A percentile compares a stretch with the other conserved stretches of the same genome.
phyloP scores from a whole-genome alignment of 176 grass and related monocot genomes.

The Oryza meyeriana region DNA sequence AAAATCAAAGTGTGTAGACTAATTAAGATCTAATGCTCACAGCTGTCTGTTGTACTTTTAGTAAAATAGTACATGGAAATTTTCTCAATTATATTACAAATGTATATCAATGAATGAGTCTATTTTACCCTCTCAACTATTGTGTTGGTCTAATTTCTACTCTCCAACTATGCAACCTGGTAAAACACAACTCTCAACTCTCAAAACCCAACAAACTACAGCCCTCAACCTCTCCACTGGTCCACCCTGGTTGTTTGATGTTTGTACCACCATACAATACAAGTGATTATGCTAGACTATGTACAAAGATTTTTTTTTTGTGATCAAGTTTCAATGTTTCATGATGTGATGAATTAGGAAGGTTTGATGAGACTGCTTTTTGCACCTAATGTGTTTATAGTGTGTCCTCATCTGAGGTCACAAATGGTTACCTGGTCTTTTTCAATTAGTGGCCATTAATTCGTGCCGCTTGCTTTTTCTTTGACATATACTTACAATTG shows the following conservation, averaged over 20 bases:
- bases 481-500: slow-evolving; percentile 12
- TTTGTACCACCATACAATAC: not conserved
- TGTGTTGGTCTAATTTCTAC: not conserved
- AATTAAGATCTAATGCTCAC: not conserved
- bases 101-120: not conserved
- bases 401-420: not conserved
- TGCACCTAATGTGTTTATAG: not conserved
- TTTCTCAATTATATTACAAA: not conserved
- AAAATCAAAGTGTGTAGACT: not conserved
- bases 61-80: not conserved
- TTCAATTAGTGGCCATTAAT: not conserved
- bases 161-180: not conserved
- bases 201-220: not conserved
- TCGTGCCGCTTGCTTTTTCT: not conserved
- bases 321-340: not conserved
- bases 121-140: not conserved
- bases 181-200: not conserved
- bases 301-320: not conserved
- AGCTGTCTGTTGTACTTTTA: not conserved
- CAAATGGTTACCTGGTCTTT: not conserved
- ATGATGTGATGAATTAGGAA: not conserved
- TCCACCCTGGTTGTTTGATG: not conserved
- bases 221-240: not conserved
- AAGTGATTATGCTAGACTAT: not conserved
- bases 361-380: not conserved